Percentiles rank a stretch among this genome's conserved stretches.
Conservation (phyloP, 1,284 basidiomycete genomes). For the Ustilago crameri region DNA sequence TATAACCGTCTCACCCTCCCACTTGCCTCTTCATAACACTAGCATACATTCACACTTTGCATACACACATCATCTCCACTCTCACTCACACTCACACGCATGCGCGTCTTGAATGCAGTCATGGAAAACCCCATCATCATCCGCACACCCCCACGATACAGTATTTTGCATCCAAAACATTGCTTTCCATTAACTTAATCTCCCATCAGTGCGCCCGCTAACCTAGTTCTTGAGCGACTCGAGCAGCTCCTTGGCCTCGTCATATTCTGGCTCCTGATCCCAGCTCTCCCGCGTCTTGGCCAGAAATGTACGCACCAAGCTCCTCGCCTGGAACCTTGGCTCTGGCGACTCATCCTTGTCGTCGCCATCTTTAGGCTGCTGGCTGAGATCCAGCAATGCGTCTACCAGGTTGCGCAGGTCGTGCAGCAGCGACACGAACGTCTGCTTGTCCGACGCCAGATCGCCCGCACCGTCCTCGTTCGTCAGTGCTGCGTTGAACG, state of each 20-base stretch:
- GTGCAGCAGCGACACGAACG: constrained; percentile 26
- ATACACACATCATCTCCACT: background rate
- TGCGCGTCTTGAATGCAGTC: too few relatives aligned
- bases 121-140: too few relatives aligned
- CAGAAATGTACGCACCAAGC: constrained; percentile 87
- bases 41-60: background rate
- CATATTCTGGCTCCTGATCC: constrained; percentile 87
- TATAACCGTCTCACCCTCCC: constrained; percentile 9
- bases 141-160: too few relatives aligned
- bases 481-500: constrained; percentile 26
- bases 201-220: too few relatives aligned
- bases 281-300: constrained; percentile 76
- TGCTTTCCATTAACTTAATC: too few relatives aligned
- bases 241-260: constrained; percentile 73
- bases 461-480: constrained; percentile 10
- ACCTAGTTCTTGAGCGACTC: constrained; percentile 32
- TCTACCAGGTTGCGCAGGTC: constrained; percentile 73
- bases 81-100: background rate
- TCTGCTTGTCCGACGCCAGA: constrained; percentile 22
- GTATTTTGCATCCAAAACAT: too few relatives aligned
- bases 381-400: constrained; percentile 82
- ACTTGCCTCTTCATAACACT: too few relatives aligned
- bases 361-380: too few relatives aligned
- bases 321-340: constrained; percentile 87
- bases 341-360: constrained; percentile 53